Evolutionary conservation across 2,329 filamentous ascomycete genomes (phyloP), one percentile per base, ranked within the genome.

Genomic region (Didymella glomerata): DNA sequence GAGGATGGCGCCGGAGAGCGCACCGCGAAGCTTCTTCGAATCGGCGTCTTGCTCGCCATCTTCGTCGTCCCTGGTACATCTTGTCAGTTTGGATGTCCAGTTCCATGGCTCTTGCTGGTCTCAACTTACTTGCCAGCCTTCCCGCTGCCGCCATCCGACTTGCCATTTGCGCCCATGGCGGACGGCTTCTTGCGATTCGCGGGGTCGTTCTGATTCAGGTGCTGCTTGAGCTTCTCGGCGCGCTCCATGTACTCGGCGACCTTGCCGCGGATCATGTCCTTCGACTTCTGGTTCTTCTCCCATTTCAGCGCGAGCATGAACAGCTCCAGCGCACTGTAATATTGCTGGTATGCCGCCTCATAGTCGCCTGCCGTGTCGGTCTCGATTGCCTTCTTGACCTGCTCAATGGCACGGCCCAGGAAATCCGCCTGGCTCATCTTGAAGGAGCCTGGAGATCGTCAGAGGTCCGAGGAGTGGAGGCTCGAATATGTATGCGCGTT

Each of bases 221-320:
- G 95, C 55, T 89, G 88, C 80, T 99, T 99, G 65, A 99, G 87
- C 83, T 98, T 98, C 83, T 99, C 95, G 65, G 95, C 95, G 63
- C 95, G 92, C 80, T 97, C 94, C 90, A 99, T 97, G 84, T 99
- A 99, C 77, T 97, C 94, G 70, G 85, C 91, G 20, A 93, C 93
- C 83, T 98, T 98, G 70, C 91, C 88, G 69, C 95, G 90, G 78
- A 99, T 97, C 86, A 97, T 96, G 76, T 96, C 93, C 83, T 98
- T 98, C 65, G 92, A 93, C 71, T 93, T 94, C 64, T 91, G 88
- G 81, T 97, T 98, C 86, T 98, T 99, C 83, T 99, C 95, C 94
- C 94, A 99, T 84, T 99, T 99, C 61, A 99, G 85, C 32, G 95
- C 95, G 62, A 98, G 90, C 91, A 99, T 97, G 84, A 98, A 99